Base-by-base conservation (phyloP, 73 alveolate species). In the Uronychia setigera region DNA sequence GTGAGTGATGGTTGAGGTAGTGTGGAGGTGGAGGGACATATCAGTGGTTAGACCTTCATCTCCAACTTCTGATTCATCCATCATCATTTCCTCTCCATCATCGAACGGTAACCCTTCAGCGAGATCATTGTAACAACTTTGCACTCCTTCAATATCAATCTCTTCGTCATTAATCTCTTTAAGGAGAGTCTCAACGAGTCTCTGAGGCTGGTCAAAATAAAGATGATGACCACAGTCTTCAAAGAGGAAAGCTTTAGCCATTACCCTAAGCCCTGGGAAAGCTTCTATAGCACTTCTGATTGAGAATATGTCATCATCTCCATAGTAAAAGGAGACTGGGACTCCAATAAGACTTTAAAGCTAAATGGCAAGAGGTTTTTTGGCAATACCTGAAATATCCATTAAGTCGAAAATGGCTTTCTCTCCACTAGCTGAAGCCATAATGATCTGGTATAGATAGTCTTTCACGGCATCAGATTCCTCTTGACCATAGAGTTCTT, bases 291-390 rank as follows among this genome's bases (percentile, higher is more conserved):
- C 67, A 46, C 19, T 19, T 11, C 19, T 46, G 5, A 46, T 46
- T 46, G 67, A 46, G 67, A 46, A 46, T 11, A 46, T 46, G 35
- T 82, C 89, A 26, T 31, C 29, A 26, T 67, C 82, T 25, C 89
- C 89, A 76, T 60, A 82, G 76, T 27, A 60, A 80, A 82, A 60
- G 29, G 82, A 28, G 26, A 82, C 59, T 67, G 89, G 89, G 29
- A 82, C 26, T 9, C 76, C 33, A 29, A 82, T 76, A 1, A 46
- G 83, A 57, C 32, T 60, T 28, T 59, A 26, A 1, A 82, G 74
- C 28, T 80, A 31, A 31, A 26, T 76, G 1, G 13, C 77, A 9
- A 82, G 89, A 30, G 89, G 83, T 29, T 60, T 29, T 1, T 29
- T 27, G 26, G 89, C 82, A 11, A 34, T 1, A 26, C 74, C 35